Percentiles rank a stretch among this genome's conserved stretches.
phyloP scores from a whole-genome alignment of 1,139 yeast genomes.

The Pneumocystis canis region DNA sequence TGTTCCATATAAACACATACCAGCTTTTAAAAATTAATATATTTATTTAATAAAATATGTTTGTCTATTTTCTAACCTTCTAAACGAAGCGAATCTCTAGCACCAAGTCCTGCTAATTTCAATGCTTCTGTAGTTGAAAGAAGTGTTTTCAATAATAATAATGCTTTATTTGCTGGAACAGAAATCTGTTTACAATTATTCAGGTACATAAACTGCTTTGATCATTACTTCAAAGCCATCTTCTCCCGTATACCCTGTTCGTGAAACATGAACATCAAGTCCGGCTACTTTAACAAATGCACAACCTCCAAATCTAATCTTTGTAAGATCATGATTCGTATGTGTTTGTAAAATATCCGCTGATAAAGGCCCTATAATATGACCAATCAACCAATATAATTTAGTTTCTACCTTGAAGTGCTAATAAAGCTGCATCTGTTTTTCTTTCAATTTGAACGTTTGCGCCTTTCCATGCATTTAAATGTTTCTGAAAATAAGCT shows the following conservation, averaged over 20 bases:
- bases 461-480: slow-evolving; percentile 26
- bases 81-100: slow-evolving; percentile 82
- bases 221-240: slow-evolving; percentile 65
- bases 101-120: slow-evolving; percentile 92
- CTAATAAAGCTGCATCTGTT: slow-evolving; percentile 57
- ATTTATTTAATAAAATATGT: background rate
- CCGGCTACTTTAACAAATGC: slow-evolving; percentile 38
- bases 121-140: slow-evolving; percentile 36
- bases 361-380: slow-evolving; percentile 54
- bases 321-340: slow-evolving; percentile 42
- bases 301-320: slow-evolving; percentile 63
- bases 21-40: slow-evolving; percentile 37
- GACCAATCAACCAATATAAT: background rate
- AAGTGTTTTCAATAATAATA: slow-evolving; percentile 52
- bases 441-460: slow-evolving; percentile 48
- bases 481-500: slow-evolving; percentile 43
- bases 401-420: slow-evolving; percentile 40
- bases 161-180: slow-evolving; percentile 40
- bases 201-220: background rate
- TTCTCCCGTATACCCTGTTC: slow-evolving; percentile 97
- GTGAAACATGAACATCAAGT: slow-evolving; percentile 35
- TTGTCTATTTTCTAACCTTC: slow-evolving; percentile 28
- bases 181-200: slow-evolving; percentile 32
- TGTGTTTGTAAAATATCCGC: slow-evolving; percentile 49
- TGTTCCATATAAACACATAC: slow-evolving; percentile 93